Evolutionary conservation across 257 asterid species (phyloP), one percentile per base, ranked within the genome.

Genomic region (Eucommia ulmoides): DNA sequence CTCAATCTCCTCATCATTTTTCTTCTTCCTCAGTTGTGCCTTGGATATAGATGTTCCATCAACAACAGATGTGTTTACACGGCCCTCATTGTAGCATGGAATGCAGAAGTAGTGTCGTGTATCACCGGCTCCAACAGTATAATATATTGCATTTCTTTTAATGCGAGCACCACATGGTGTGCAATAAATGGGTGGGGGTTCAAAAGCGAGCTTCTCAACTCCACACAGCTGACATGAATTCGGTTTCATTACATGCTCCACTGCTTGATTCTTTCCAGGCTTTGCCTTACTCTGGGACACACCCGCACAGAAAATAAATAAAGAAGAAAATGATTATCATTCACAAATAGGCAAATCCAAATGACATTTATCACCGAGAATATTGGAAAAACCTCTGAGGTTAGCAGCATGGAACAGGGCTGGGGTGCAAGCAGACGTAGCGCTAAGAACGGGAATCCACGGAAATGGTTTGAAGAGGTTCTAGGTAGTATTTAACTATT

Each of bases 171-270:
- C 94, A 65, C 99, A 91, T 45, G 93, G 88, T 24, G 85, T 75
- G 66, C 99, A 91, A 72, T 86, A 91, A 18, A 83, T 67, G 53
- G 97, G 96, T 57, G 95, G 95, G 41, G 99, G 97, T 71, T 91
- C 99, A 75, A 91, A 91, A 19, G 81, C 72, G 58, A 91, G 94
- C 75, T 75, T 91, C 81, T 91, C 99, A 57, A 87, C 99, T 17
- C 94, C 97, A 83, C 99, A 91, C 71, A 91, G 65, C 77, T 91
- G 99, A 69, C 99, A 91, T 42, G 89, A 91, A 75, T 86, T 81
- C 71, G 83, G 96, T 50, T 81, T 91, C 95, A 81, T 83, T 10
- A 84, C 65, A 52, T 79, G 82, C 83, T 73, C 94, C 96, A 86
- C 77, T 20, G 99, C 95, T 74, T 83, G 95, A 65, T 81, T 83